Base-by-base conservation (phyloP, 768 basidiomycete species). In the Galerina sulciceps region DNA sequence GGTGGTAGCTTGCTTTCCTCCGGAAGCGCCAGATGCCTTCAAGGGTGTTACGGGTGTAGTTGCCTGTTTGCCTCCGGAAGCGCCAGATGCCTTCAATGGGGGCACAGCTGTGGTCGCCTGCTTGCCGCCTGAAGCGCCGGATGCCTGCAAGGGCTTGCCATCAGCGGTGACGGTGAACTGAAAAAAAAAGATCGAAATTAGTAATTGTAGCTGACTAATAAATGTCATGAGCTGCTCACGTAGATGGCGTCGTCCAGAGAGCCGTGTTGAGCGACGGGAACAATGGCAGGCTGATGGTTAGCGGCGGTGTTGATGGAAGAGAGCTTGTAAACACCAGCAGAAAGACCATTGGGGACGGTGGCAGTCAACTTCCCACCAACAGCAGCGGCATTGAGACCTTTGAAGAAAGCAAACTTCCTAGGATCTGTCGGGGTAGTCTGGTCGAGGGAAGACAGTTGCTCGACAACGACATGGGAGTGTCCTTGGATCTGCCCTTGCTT, bases 221-320 rank as follows among this genome's bases (percentile, higher is more conserved):
- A 42, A 23, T 15, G 8, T 11, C 37, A 23, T 36, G 15, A 17
- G 18, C 22, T 45, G 77, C 81, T 63, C 60, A 87, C 83, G 71
- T 89, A 88, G 71, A 84, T 68, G 47, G 74, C 75, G 65, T 91
- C 88, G 68, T 89, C 85, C 23, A 86, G 67, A 20, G 75, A 72
- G 60, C 87, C 86, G 62, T 85, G 89, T 64, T 86, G 86, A 22
- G 83, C 86, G 41, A 89, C 69, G 17, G 87, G 78, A 50, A 83
- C 85, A 54, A 87, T 72, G 52, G 75, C 80, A 2, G 83, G 87
- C 63, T 82, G 81, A 64, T 90, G 86, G 73, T 89, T 89, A 15
- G 81, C 67, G 11, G 81, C 77, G 18, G 80, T 67, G 67, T 83
- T 84, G 72, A 88, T 87, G 10, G 84, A 81, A 54, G 83, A 79